phyloP scores from a whole-genome alignment of 148 eudicot genomes.

The Camellia sinensis region DNA sequence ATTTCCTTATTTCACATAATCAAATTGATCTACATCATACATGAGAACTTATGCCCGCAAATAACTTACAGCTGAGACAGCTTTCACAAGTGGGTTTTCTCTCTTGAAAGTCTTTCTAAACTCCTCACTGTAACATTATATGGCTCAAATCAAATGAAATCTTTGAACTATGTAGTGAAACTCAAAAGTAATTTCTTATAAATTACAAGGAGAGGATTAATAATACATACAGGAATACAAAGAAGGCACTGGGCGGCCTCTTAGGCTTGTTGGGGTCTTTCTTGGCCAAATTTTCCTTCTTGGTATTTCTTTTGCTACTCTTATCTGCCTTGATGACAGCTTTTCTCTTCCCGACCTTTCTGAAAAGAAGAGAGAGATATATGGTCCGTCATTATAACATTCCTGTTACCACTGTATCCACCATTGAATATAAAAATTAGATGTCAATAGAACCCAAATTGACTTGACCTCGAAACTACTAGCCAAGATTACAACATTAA shows the following conservation, averaged over 20 bases:
- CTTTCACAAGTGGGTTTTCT: conserved; percentile 61
- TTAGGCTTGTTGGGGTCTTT: conserved; percentile 76
- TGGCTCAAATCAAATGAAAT: neutral
- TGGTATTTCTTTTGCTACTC: conserved; percentile 22
- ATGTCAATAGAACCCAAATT: neutral
- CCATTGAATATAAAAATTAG: neutral
- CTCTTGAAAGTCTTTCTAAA: conserved; percentile 62
- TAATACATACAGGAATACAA: conserved; percentile 56
- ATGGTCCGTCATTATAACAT: conserved; percentile 15
- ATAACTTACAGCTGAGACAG: conserved; percentile 57
- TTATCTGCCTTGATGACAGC: conserved; percentile 31
- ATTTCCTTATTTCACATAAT: no score
- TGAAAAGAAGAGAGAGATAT: conserved; percentile 20
- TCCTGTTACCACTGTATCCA: conserved; percentile 3
- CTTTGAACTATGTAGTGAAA: neutral
- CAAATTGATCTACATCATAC: no score
- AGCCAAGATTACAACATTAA: conserved; percentile 4
- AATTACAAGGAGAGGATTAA: neutral
- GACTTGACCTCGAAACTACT: neutral
- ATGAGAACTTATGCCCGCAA: no score
- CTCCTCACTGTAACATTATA: conserved; percentile 51
- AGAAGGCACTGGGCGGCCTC: conserved; percentile 73
- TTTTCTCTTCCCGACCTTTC: conserved; percentile 46
- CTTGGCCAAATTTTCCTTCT: conserved; percentile 33
- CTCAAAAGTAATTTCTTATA: neutral